Evolutionary conservation across 73 alveolate species (phyloP).

Genomic region (Symbiodinium pilosum): DNA sequence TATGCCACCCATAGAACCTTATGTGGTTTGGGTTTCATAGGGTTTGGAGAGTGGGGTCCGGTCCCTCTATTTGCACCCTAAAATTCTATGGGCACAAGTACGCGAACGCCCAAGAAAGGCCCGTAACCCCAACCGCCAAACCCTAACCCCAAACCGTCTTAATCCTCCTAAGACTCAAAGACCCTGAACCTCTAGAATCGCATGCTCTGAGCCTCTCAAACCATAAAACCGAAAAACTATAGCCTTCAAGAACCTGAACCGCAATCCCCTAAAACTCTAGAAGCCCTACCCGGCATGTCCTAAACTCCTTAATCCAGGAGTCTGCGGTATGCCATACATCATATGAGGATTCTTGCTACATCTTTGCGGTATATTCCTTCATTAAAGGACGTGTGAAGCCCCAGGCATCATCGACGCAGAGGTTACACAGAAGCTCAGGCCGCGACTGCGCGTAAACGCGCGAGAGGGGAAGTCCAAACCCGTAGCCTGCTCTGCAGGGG

Average conservation of each 20-base stretch:
- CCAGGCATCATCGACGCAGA: neutral
- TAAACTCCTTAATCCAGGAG: neutral
- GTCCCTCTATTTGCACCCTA: neutral
- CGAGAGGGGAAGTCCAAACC: slow-evolving; percentile 66
- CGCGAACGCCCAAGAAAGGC: too few species aligned
- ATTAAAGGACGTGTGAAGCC: neutral
- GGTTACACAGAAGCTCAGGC: neutral
- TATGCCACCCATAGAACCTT: too few species aligned
- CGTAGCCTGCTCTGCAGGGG: slow-evolving; percentile 30
- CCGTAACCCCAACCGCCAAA: neutral
- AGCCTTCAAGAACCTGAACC: neutral
- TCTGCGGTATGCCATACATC: too few species aligned
- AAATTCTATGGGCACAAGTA: too few species aligned
- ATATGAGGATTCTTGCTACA: too few species aligned
- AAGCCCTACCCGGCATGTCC: neutral
- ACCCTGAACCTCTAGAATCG: neutral
- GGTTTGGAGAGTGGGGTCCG: neutral
- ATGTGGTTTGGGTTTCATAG: too few species aligned
- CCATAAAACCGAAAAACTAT: neutral
- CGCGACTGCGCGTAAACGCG: slow-evolving; percentile 58
- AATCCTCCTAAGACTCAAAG: too few species aligned
- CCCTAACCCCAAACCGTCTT: neutral
- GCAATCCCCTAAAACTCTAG: neutral
- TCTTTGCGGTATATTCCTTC: too few species aligned
- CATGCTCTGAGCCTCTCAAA: neutral